Evolutionary conservation across 2,329 filamentous ascomycete species (phyloP), one percentile per base, ranked within the genome.

Genomic region (Calonectria hawksworthii): DNA sequence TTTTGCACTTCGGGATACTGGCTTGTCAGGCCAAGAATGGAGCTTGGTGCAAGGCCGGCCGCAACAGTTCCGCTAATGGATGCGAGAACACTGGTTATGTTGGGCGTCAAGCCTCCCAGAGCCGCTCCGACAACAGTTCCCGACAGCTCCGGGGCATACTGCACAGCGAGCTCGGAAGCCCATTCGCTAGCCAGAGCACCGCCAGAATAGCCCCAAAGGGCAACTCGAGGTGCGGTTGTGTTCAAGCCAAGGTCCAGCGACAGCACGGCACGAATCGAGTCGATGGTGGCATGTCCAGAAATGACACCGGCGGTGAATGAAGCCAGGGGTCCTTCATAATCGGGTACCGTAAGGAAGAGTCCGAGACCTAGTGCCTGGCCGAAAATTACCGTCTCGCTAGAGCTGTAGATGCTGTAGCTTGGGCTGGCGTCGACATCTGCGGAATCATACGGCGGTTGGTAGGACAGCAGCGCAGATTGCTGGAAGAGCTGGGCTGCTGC

Each of bases 121-220:
- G 88, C 89, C 1, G 85, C 87, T 3, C 89, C 90, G 1, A 83
- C 83, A 38, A 92, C 84, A 2, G 84, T 81, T 8, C 38, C 64
- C 9, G 68, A 41, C 7, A 92, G 80, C 50, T 91, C 89, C 0
- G 90, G 89, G 0, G 90, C 90, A 74, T 92, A 92, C 6, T 83
- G 82, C 0, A 84, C 83, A 54, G 89, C 88, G 28, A 91, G 79
- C 65, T 91, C 89, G 21, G 88, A 87, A 0, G 90, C 90, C 84
- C 86, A 90, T 36, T 88, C 88, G 3, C 84, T 87, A 0, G 89
- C 89, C 23, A 91, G 75, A 2, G 87, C 86, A 5, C 90, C 90
- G 3, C 90, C 90, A 0, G 88, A 90, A 78, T 91, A 92, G 0
- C 90, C 90, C 89, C 89, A 91, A 11, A 91, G 82, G 0, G 87